Percentiles rank a stretch among this genome's conserved stretches.
phyloP scores from a whole-genome alignment of 805 yeast species.

The Yarrowia alimentaria region DNA sequence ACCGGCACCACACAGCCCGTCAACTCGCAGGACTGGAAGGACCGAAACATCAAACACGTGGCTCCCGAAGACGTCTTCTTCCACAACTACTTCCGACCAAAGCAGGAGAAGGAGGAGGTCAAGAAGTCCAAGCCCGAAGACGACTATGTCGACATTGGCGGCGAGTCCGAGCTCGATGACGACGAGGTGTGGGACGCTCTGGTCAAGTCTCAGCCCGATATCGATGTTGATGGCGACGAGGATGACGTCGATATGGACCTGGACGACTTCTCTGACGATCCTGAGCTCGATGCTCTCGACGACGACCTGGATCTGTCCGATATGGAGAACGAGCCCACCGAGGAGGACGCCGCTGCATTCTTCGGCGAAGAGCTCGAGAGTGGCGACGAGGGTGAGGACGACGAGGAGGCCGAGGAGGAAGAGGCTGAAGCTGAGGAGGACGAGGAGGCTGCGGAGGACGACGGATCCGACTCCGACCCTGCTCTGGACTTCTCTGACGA shows the following conservation, averaged over 20 bases:
- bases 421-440: slow-evolving; percentile 31
- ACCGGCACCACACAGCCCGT: slow-evolving; percentile 54
- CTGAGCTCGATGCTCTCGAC: slow-evolving; percentile 42
- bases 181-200: slow-evolving; percentile 80
- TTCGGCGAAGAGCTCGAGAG: slow-evolving; percentile 38
- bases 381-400: slow-evolving; percentile 35
- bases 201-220: slow-evolving; percentile 70
- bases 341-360: too few species aligned
- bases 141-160: slow-evolving; percentile 39
- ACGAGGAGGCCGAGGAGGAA: slow-evolving; percentile 31
- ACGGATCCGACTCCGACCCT: slow-evolving; percentile 37
- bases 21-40: slow-evolving; percentile 81
- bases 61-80: slow-evolving; percentile 88
- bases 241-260: slow-evolving; percentile 43
- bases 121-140: slow-evolving; percentile 38
- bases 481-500: slow-evolving; percentile 40
- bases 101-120: slow-evolving; percentile 36
- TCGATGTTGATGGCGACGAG: slow-evolving; percentile 61
- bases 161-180: slow-evolving; percentile 47
- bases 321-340: too few species aligned
- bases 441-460: slow-evolving; percentile 33
- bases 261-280: slow-evolving; percentile 43
- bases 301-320: too few species aligned
- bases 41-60: slow-evolving; percentile 55
- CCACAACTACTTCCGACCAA: slow-evolving; percentile 67